Conservation (phyloP, 2,329 filamentous ascomycete genomes). For the Fusarium brachygibbosum region DNA sequence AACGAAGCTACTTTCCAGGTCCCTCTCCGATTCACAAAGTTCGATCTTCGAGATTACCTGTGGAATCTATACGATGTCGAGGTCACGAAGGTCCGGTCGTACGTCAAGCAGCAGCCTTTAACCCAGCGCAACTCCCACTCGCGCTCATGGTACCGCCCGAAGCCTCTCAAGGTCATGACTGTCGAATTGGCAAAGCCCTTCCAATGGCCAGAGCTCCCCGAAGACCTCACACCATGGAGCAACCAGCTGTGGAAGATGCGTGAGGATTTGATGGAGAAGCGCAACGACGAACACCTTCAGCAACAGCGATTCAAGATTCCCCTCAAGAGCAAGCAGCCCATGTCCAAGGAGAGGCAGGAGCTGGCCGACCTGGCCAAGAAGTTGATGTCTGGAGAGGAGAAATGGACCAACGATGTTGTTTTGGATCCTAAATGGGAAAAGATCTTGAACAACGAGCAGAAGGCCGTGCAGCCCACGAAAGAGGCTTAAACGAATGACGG, state of each 20-base stretch:
- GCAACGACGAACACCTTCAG: constrained; percentile 53
- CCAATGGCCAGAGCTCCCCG: constrained; percentile 82
- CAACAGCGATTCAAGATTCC: constrained; percentile 54
- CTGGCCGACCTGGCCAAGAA: constrained; percentile 75
- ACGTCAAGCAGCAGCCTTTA: constrained; percentile 73
- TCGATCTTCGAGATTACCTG: constrained; percentile 96
- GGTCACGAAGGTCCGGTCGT: constrained; percentile 80
- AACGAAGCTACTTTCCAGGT: constrained; percentile 91
- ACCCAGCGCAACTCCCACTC: constrained; percentile 64
- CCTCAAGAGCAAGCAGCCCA: constrained; percentile 58
- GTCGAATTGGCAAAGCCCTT: constrained; percentile 91
- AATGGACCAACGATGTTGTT: constrained; percentile 67
- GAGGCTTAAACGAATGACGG: constrained; percentile 38
- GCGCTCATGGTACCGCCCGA: constrained; percentile 76
- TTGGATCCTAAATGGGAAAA: constrained; percentile 64
- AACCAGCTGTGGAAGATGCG: constrained; percentile 69
- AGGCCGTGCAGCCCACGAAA: constrained; percentile 44
- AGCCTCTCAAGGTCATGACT: constrained; percentile 90
- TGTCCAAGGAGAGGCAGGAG: constrained; percentile 58
- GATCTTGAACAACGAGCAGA: constrained; percentile 48
- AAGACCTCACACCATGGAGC: constrained; percentile 74
- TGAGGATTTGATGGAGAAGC: constrained; percentile 61
- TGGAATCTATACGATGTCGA: constrained; percentile 86
- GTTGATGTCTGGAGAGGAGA: constrained; percentile 70
- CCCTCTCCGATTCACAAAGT: constrained; percentile 92